A percentile compares a stretch with the other conserved stretches of the same genome.
These are phyloP conservation scores for Carallia brachiata DNA, from an alignment of 345 rosid genomes.

Conservation along the genomic window DNA sequence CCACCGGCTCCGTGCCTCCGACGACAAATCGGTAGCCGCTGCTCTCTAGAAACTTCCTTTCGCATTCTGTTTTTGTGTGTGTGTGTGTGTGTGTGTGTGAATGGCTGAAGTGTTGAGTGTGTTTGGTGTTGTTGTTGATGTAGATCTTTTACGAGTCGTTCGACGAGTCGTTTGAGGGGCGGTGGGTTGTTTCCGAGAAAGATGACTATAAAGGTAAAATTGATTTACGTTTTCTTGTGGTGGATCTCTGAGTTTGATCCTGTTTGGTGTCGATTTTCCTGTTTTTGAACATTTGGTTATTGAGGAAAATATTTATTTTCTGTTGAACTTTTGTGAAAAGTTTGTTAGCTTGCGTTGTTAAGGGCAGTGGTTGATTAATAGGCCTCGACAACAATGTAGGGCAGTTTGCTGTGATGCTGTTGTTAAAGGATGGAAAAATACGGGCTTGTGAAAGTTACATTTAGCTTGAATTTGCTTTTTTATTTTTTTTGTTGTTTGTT, in stretches of 20 bases:
- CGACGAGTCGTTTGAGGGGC: conserved; percentile 65
- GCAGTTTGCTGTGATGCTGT: no score
- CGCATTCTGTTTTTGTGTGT: neutral
- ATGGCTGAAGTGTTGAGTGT: neutral
- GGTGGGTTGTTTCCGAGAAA: conserved; percentile 72
- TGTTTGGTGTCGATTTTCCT: neutral
- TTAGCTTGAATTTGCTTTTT: no score
- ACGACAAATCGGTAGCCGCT: conserved; percentile 51
- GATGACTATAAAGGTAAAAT: conserved; percentile 57
- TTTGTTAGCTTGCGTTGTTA: no score
- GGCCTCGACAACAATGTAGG: no score
- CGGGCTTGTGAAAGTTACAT: no score
- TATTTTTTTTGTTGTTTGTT: no score
- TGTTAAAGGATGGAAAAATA: no score
- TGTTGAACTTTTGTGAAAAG: no score
- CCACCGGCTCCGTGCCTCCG: conserved; percentile 46
- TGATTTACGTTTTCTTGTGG: no score
- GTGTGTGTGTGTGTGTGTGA: neutral
- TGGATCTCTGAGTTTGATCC: neutral
- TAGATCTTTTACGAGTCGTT: conserved; percentile 74
- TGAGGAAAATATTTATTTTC: no score
- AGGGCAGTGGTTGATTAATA: no score
- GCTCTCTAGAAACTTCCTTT: neutral
- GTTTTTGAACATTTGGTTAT: no score
- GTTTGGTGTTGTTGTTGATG: neutral